Conservation (phyloP, 148 eudicot genomes). For the Polygonum aviculare region DNA sequence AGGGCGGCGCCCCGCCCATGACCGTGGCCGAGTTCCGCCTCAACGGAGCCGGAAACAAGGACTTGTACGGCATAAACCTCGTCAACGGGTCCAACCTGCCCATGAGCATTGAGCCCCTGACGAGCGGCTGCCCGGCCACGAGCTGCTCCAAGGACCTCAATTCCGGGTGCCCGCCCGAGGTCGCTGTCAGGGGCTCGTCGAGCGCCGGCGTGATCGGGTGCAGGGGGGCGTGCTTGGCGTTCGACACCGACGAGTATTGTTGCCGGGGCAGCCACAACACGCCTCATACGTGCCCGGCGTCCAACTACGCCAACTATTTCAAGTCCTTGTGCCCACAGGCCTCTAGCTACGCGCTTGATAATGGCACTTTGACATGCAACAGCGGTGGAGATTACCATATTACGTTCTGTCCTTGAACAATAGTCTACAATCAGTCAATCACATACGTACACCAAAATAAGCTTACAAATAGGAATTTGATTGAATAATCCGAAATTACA, state of each 20-base stretch:
- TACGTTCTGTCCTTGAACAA: constrained; percentile 55
- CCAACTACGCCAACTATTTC: constrained; percentile 54
- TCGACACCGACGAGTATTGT: constrained; percentile 58
- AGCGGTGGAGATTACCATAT: constrained; percentile 58
- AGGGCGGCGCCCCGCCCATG: constrained; percentile 4
- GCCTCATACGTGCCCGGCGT: constrained; percentile 74
- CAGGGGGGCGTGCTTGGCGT: constrained; percentile 80
- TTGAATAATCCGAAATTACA: background rate
- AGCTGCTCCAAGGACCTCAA: background rate
- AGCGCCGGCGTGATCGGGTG: constrained; percentile 67
- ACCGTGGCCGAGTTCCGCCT: constrained; percentile 10
- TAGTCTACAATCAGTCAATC: background rate
- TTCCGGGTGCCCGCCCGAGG: constrained; percentile 53
- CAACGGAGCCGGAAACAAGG: constrained; percentile 19
- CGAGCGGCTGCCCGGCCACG: constrained; percentile 20
- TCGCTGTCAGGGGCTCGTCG: constrained; percentile 34
- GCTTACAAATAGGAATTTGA: no score
- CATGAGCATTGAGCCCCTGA: constrained; percentile 64
- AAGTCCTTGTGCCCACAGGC: constrained; percentile 87
- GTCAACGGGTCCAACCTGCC: constrained; percentile 92
- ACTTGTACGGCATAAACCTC: constrained; percentile 49
- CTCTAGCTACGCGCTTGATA: constrained; percentile 77
- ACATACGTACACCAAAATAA: background rate
- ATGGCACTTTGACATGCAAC: constrained; percentile 70
- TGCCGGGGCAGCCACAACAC: constrained; percentile 58